These are phyloP conservation scores for Phialophora verrucosa DNA, from an alignment of 2,329 filamentous ascomycete species.

Conservation along the genomic window DNA sequence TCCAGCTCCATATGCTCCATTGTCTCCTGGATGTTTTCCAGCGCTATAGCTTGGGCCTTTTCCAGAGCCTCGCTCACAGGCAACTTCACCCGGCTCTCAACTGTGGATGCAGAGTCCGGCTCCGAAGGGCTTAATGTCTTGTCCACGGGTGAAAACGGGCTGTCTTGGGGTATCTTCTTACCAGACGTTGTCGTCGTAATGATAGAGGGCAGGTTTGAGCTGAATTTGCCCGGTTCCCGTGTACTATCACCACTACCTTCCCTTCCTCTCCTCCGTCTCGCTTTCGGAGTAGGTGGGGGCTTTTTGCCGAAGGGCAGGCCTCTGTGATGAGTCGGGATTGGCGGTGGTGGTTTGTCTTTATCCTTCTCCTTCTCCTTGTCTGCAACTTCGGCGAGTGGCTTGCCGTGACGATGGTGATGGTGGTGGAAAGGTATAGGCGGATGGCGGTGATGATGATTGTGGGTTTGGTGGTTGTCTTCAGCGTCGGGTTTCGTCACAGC, in stretches of 20 bases:
- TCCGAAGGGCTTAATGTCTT: constrained; percentile 31
- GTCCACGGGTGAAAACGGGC: constrained; percentile 33
- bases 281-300: constrained; percentile 45
- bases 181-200: constrained; percentile 31
- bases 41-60: constrained; percentile 35
- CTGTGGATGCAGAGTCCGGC: constrained; percentile 9
- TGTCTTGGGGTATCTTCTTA: constrained; percentile 21
- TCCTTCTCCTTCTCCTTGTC: constrained; percentile 14
- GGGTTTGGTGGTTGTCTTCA: constrained; percentile 1
- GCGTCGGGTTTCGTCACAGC: constrained; percentile 3
- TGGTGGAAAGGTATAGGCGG: constrained; percentile 20
- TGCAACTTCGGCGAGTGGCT: not conserved
- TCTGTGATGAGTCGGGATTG: constrained; percentile 28
- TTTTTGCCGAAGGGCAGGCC: constrained; percentile 33
- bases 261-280: constrained; percentile 49
- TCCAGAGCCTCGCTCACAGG: constrained; percentile 37
- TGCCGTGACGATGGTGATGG: constrained; percentile 22
- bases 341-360: constrained; percentile 25
- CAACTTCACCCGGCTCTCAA: constrained; percentile 24
- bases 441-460: constrained; percentile 21
- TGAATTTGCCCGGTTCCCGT: constrained; percentile 38
- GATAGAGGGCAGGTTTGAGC: constrained; percentile 37
- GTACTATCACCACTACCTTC: constrained; percentile 37
- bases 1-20: constrained; percentile 35
- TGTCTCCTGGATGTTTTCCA: constrained; percentile 35